Base-by-base conservation (phyloP, 2,329 filamentous ascomycete species). In the Leptoxyphium fumago region DNA sequence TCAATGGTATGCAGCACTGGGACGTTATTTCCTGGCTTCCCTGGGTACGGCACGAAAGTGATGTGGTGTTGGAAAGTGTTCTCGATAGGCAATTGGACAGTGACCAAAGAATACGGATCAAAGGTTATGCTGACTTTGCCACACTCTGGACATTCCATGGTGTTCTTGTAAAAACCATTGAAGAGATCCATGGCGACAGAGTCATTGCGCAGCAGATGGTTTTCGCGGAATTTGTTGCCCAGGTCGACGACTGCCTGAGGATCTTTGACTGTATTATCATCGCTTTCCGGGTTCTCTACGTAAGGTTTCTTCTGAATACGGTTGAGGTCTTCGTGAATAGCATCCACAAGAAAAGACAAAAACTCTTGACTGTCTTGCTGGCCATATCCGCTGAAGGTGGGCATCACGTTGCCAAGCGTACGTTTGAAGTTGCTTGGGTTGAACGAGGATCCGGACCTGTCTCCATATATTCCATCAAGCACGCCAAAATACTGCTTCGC, bases 351-450 rank as follows among this genome's bases (percentile, higher is more conserved):
- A 61, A 95, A 96, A 36, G 91, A 87, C 15, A 98, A 70, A 47
- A 98, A 96, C 57, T 98, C 91, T 56, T 98, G 91, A 0, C 91
- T 94, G 60, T 98, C 91, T 60, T 98, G 91, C 61, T 98, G 91
- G 2, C 84, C 86, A 64, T 91, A 96, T 2, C 89, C 89, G 2
- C 87, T 89, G 59, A 98, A 96, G 10, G 85, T 78, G 10, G 84
- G 79, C 32, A 86, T 83, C 56, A 84, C 84, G 47, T 78, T 77
- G 34, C 89, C 87, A 45, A 96, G 80, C 2, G 78, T 80, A 29
- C 72, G 73, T 63, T 94, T 95, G 68, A 96, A 93, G 36, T 82
- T 73, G 42, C 80, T 74, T 0, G 91, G 91, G 21, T 80, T 75
- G 48, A 93, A 77, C 0, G 84, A 81, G n/a, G 73, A 71, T 15